Evolutionary conservation across 2,329 filamentous ascomycete species (phyloP).

Genomic region (Beauveria sp.): DNA sequence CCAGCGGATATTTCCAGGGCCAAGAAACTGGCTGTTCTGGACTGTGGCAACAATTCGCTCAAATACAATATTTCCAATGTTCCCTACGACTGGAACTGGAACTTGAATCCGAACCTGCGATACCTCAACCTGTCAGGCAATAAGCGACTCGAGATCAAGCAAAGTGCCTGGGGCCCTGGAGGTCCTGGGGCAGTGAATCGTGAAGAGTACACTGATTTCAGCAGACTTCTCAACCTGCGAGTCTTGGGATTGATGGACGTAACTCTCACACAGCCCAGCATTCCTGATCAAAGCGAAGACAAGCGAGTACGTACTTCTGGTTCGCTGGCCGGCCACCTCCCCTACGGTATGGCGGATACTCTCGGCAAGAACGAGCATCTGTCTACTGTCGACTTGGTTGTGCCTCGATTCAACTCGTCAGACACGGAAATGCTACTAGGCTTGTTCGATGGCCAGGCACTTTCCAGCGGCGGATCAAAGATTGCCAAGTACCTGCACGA

Average conservation of each 20-base stretch:
- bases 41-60: constrained; percentile 88
- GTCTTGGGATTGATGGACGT: constrained; percentile 97
- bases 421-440: constrained; percentile 87
- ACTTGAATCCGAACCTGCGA: constrained; percentile 89
- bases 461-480: constrained; percentile 84
- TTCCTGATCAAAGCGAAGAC: constrained; percentile 93
- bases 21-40: constrained; percentile 81
- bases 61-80: constrained; percentile 99
- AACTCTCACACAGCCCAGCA: constrained; percentile 83
- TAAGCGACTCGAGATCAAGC: constrained; percentile 86
- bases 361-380: constrained; percentile 89
- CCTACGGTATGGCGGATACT: constrained; percentile 96
- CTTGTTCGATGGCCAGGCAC: constrained; percentile 91
- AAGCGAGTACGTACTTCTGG: constrained; percentile 92
- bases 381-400: constrained; percentile 91
- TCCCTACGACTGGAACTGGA: constrained; percentile 99
- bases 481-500: constrained; percentile 96
- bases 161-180: constrained; percentile 41
- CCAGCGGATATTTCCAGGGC: constrained; percentile 93
- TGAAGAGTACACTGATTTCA: constrained; percentile 78
- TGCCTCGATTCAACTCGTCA: constrained; percentile 82
- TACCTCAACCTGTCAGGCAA: constrained; percentile 97
- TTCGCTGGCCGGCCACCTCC: constrained; percentile 81
- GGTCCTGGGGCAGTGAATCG: constrained; percentile 46
- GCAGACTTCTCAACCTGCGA: constrained; percentile 70